Conservation (phyloP, 2,329 filamentous ascomycete species). For the Claviceps spartinae region DNA sequence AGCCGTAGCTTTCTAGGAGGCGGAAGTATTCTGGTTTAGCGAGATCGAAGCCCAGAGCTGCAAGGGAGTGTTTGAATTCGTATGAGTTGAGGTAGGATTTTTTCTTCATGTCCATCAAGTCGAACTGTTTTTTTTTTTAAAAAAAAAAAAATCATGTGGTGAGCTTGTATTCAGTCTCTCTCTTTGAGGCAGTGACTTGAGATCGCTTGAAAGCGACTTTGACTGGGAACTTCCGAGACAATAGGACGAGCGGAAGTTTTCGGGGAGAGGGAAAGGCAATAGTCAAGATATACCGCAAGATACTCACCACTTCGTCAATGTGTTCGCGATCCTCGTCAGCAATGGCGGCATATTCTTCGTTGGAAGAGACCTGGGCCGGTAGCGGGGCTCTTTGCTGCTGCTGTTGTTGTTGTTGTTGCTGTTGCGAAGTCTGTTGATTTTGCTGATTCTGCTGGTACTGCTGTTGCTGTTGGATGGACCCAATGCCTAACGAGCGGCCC, state of each 20-base stretch:
- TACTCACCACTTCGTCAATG: conserved; percentile 78
- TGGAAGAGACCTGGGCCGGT: conserved; percentile 21
- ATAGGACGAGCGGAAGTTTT: not conserved
- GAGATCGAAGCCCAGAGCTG: conserved; percentile 86
- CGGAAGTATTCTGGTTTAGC: conserved; percentile 73
- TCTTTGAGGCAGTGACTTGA: not conserved
- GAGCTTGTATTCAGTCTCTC: not conserved
- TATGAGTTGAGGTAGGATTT: conserved; percentile 93
- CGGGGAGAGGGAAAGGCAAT: not conserved
- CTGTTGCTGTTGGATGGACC: conserved; percentile 19
- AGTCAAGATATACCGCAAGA: not conserved
- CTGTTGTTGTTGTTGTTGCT: conserved; percentile 13
- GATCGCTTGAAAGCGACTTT: conserved; percentile 1
- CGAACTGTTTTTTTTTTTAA: conserved; percentile 45
- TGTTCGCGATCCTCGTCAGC: conserved; percentile 86
- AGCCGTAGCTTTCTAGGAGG: conserved; percentile 69
- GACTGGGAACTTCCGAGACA: conserved; percentile 4
- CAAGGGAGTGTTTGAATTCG: conserved; percentile 92
- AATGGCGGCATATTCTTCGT: conserved; percentile 33
- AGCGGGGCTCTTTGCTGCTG: conserved; percentile 16
- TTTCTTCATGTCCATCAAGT: conserved; percentile 92
- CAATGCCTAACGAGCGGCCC: conserved; percentile 19
- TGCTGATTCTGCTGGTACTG: conserved; percentile 19
- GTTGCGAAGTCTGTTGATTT: conserved; percentile 8
- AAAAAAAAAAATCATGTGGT: not conserved